Percentiles rank a stretch among this genome's conserved stretches.
phyloP scores from a whole-genome alignment of 768 basidiomycete species.

The Agaricus blazei region DNA sequence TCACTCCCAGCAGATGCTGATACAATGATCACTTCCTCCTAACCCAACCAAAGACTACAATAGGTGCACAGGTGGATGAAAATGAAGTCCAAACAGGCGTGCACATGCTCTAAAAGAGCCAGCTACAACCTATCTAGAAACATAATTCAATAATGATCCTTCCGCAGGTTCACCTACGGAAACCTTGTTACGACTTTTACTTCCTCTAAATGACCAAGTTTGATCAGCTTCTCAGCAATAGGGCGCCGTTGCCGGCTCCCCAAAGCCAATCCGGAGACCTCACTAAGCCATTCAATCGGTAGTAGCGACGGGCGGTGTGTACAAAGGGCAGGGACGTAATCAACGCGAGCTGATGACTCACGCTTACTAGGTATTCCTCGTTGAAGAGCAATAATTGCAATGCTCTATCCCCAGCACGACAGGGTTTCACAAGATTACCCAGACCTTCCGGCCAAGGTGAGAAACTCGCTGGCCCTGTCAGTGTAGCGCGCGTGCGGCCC shows the following conservation, averaged over 20 bases:
- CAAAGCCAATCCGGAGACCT: slow-evolving; percentile 77
- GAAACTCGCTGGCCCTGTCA: slow-evolving; percentile 83
- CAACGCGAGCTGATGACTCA: slow-evolving; percentile 86
- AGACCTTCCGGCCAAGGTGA: slow-evolving; percentile 43
- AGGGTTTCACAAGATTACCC: slow-evolving; percentile 12
- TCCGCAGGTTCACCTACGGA: slow-evolving; percentile 81
- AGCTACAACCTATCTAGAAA: slow-evolving; percentile 27
- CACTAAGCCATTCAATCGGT: slow-evolving; percentile 90
- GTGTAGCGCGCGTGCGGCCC: slow-evolving; percentile 86
- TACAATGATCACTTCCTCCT: not conserved
- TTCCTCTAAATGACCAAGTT: slow-evolving; percentile 84
- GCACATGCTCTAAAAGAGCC: slow-evolving; percentile 27
- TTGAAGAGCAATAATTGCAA: slow-evolving; percentile 73
- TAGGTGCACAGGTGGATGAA: slow-evolving; percentile 43
- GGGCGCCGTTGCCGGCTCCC: slow-evolving; percentile 47
- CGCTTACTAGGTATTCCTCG: slow-evolving; percentile 87
- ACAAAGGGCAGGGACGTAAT: slow-evolving; percentile 90
- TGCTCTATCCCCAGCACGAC: slow-evolving; percentile 13
- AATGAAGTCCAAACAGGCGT: slow-evolving; percentile 27
- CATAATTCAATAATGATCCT: slow-evolving; percentile 61
- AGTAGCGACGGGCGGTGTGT: slow-evolving; percentile 89
- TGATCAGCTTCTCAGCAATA: slow-evolving; percentile 23
- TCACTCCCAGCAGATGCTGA: too few relatives aligned
- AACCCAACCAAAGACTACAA: slow-evolving; percentile 20
- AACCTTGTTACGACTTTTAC: slow-evolving; percentile 82